Conservation (phyloP, 1,284 basidiomycete genomes). For the Apiotrichum sp. region DNA sequence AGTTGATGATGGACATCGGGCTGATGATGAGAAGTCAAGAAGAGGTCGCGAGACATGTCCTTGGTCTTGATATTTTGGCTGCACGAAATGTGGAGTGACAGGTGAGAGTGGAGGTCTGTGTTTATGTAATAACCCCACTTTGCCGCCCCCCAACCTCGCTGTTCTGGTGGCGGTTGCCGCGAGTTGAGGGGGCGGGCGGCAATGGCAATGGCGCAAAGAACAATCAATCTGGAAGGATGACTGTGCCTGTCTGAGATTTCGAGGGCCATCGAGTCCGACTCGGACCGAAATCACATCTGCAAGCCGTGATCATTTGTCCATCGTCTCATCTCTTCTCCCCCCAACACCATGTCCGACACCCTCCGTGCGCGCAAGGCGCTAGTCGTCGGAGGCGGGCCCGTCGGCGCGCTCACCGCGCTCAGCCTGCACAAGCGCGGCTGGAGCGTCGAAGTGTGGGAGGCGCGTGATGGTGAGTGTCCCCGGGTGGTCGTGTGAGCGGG, state of each 20-base stretch:
- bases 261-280: background rate
- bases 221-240: background rate
- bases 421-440: constrained; percentile 82
- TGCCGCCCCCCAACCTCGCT: too few species aligned
- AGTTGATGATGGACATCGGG: too few species aligned
- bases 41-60: too few species aligned
- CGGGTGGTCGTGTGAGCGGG: background rate
- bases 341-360: background rate
- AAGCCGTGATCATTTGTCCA: background rate
- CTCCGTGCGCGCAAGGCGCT: constrained; percentile 41
- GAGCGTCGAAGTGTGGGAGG: constrained; percentile 84
- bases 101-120: too few species aligned
- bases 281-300: background rate
- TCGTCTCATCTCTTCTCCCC: background rate
- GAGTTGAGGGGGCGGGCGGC: too few species aligned
- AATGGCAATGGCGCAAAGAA: background rate
- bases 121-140: too few species aligned
- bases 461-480: constrained; percentile 62
- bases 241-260: too few species aligned
- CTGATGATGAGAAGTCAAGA: too few species aligned
- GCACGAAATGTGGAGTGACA: too few species aligned
- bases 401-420: constrained; percentile 85
- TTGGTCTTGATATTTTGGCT: too few species aligned
- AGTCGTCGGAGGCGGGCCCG: constrained; percentile 78
- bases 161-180: too few species aligned